phyloP scores from a whole-genome alignment of 2,329 filamentous ascomycete genomes.

The Fusarium tjaetaba region DNA sequence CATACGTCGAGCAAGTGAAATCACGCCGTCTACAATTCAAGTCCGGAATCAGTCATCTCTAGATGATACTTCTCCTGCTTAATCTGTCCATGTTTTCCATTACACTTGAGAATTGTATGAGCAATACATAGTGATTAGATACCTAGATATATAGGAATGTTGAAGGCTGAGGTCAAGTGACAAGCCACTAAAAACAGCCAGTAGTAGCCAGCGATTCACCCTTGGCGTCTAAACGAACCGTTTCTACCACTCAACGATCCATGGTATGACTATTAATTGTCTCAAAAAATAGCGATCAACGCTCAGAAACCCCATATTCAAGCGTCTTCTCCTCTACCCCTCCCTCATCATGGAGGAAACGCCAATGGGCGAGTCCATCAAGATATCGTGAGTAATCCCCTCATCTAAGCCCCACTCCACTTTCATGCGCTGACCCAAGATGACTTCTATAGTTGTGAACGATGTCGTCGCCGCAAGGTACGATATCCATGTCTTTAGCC shows the following conservation, averaged over 20 bases:
- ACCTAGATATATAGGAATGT: background rate
- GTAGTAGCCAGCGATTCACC: background rate
- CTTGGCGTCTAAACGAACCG: constrained; percentile 27
- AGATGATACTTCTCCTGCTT: no score
- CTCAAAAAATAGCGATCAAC: background rate
- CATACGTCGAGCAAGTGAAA: background rate
- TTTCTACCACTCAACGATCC: constrained; percentile 18
- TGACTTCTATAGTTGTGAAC: constrained; percentile 50
- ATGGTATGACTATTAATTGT: background rate
- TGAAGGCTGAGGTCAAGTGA: constrained; percentile 32
- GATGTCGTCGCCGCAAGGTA: constrained; percentile 57
- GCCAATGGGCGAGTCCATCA: constrained; percentile 49
- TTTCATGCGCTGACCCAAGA: constrained; percentile 13
- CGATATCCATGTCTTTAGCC: background rate
- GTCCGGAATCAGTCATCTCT: background rate
- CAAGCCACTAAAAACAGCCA: background rate
- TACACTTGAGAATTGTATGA: background rate
- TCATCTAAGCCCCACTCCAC: constrained; percentile 2
- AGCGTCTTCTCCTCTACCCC: background rate
- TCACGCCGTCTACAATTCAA: background rate
- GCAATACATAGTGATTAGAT: background rate
- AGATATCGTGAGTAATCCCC: constrained; percentile 49
- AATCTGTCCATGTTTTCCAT: background rate
- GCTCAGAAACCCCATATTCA: background rate
- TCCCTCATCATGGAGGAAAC: constrained; percentile 46